phyloP scores from a whole-genome alignment of 2,329 filamentous ascomycete species.

The Penicillium decumbens region DNA sequence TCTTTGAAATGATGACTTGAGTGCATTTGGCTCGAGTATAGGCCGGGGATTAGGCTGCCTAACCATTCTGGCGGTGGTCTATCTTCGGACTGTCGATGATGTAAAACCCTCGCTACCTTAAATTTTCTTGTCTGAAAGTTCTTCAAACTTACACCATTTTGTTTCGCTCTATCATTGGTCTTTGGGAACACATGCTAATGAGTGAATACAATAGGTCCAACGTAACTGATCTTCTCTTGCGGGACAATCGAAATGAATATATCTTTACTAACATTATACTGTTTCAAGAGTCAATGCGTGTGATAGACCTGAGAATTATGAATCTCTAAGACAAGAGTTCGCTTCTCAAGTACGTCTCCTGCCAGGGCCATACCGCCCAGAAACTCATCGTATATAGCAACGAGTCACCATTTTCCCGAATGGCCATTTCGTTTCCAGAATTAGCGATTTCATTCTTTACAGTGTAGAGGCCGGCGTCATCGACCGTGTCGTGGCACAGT shows the following conservation, averaged over 20 bases:
- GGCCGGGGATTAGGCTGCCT: conserved; percentile 55
- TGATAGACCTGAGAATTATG: conserved; percentile 84
- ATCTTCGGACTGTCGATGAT: conserved; percentile 79
- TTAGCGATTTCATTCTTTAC: conserved; percentile 98
- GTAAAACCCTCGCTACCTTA: conserved; percentile 99
- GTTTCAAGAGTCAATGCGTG: conserved; percentile 79
- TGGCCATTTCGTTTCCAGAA: conserved; percentile 90
- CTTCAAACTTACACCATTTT: conserved; percentile 12
- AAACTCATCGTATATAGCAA: conserved; percentile 57
- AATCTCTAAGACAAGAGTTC: conserved; percentile 75
- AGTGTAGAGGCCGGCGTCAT: conserved; percentile 93
- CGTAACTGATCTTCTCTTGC: conserved; percentile 1
- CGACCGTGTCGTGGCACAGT: conserved; percentile 77
- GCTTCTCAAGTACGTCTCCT: conserved; percentile 70
- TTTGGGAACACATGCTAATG: conserved; percentile 21
- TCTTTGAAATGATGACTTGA: conserved; percentile 88
- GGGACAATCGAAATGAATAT: neutral
- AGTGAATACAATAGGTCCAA: conserved; percentile 17
- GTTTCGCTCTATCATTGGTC: conserved; percentile 7
- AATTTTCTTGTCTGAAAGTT: conserved; percentile 73
- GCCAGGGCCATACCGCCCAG: conserved; percentile 33
- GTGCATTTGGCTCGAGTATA: conserved; percentile 99
- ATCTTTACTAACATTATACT: conserved; percentile 24
- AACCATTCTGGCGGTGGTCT: conserved; percentile 68
- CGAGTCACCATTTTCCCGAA: conserved; percentile 85